These are phyloP conservation scores for Nicotiana otophora DNA, from an alignment of 257 asterid genomes.

Conservation along the genomic window DNA sequence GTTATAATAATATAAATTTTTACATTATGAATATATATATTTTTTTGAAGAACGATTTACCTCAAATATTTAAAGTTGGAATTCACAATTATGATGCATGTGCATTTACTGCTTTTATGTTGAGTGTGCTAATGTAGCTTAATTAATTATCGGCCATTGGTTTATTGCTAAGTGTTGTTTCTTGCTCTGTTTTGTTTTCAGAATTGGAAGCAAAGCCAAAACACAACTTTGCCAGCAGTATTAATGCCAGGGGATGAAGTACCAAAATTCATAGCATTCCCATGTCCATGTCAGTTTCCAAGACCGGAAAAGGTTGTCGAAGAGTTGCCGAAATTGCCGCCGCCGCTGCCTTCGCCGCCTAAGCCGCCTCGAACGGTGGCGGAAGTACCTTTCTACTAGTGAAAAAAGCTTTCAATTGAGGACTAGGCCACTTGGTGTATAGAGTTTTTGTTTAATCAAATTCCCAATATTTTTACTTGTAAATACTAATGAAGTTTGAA, in stretches of 20 bases:
- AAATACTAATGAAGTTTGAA: not conserved
- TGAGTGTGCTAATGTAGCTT: no score
- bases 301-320: constrained; percentile 17
- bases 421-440: not conserved
- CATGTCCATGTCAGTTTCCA: constrained; percentile 56
- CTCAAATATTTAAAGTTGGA: no score
- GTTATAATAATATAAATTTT: no score
- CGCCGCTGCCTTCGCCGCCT: constrained; percentile 11
- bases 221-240: constrained; percentile 65
- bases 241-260: constrained; percentile 74
- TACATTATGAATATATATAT: no score
- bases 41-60: no score
- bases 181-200: constrained; percentile 2
- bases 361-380: constrained; percentile 39
- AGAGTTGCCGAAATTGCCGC: constrained; percentile 39
- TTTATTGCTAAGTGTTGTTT: not conserved
- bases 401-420: not conserved
- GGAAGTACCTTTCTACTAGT: constrained; percentile 28
- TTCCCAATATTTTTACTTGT: not conserved
- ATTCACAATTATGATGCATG: no score
- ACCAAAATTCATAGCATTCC: constrained; percentile 63
- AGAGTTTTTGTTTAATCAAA: not conserved
- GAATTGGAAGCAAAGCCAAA: constrained; percentile 40
- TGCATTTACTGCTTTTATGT: no score
- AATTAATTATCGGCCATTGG: no score